phyloP scores from a whole-genome alignment of 2,329 filamentous ascomycete genomes.

The Botrytis aclada region DNA sequence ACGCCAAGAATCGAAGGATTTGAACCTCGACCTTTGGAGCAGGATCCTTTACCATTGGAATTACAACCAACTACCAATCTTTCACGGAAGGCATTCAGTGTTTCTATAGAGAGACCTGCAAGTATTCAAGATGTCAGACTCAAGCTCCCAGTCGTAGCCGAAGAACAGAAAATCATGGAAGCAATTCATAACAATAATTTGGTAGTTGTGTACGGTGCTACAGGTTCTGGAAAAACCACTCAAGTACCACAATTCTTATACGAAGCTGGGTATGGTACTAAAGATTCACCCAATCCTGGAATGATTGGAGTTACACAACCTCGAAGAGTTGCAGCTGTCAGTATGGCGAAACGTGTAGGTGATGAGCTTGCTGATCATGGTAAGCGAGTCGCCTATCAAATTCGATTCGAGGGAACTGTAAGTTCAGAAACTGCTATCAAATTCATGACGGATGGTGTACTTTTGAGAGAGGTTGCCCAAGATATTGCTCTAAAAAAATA shows the following conservation, averaged over 20 bases:
- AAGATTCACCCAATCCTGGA: slow-evolving; percentile 75
- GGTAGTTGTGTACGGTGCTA: slow-evolving; percentile 89
- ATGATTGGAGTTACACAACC: slow-evolving; percentile 96
- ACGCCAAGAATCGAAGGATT: slow-evolving; percentile 59
- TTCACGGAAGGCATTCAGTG: slow-evolving; percentile 71
- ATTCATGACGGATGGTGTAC: slow-evolving; percentile 98
- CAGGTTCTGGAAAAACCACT: slow-evolving; percentile 96
- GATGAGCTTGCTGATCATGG: slow-evolving; percentile 78
- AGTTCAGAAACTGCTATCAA: slow-evolving; percentile 83
- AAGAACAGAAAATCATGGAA: slow-evolving; percentile 98
- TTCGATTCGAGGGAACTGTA: slow-evolving; percentile 87
- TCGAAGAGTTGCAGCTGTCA: slow-evolving; percentile 89
- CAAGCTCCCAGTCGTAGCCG: slow-evolving; percentile 82
- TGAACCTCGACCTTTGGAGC: slow-evolving; percentile 62
- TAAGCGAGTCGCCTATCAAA: slow-evolving; percentile 84
- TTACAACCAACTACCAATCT: slow-evolving; percentile 57
- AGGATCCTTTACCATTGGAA: slow-evolving; percentile 68
- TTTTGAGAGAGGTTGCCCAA: slow-evolving; percentile 85
- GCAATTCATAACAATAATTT: slow-evolving; percentile 88
- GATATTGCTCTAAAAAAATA: slow-evolving; percentile 89
- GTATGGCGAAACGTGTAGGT: slow-evolving; percentile 89
- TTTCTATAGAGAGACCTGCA: slow-evolving; percentile 65
- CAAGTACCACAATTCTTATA: slow-evolving; percentile 96
- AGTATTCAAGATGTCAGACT: slow-evolving; percentile 77
- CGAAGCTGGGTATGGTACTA: slow-evolving; percentile 85